Evolutionary conservation across 2,329 filamentous ascomycete genomes (phyloP).

Genomic region (Gliomastix tumulicola): DNA sequence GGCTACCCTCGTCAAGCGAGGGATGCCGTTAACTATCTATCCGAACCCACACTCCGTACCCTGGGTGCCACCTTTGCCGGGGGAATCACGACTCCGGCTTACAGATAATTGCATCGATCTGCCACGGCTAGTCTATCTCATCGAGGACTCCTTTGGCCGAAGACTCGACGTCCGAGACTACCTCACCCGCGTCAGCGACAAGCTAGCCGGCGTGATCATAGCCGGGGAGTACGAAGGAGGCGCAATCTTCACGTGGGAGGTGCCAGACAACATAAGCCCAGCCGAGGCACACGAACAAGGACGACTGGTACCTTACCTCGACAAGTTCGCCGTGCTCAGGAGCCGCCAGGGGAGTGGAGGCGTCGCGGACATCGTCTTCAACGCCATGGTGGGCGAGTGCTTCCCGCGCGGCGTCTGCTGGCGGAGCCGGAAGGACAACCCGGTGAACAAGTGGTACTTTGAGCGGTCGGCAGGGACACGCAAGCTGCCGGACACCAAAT

Average conservation of each 20-base stretch:
- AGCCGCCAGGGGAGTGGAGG: conserved; percentile 84
- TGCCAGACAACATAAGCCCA: conserved; percentile 52
- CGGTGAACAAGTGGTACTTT: conserved; percentile 99
- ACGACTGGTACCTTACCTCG: conserved; percentile 82
- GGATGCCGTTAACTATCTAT: conserved; percentile 81
- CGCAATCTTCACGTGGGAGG: conserved; percentile 92
- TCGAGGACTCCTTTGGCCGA: conserved; percentile 87
- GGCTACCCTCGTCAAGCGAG: conserved; percentile 83
- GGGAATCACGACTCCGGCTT: conserved; percentile 56
- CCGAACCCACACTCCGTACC: conserved; percentile 63
- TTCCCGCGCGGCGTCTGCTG: conserved; percentile 88
- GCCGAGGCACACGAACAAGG: conserved; percentile 46
- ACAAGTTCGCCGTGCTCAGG: conserved; percentile 93
- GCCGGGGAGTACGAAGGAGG: conserved; percentile 96
- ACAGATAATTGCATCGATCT: conserved; percentile 80
- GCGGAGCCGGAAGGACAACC: conserved; percentile 84
- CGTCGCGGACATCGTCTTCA: conserved; percentile 94
- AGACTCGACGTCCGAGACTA: conserved; percentile 81
- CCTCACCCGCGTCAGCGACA: conserved; percentile 69
- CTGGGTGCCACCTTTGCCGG: conserved; percentile 62
- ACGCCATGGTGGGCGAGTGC: conserved; percentile 84
- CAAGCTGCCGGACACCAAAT: conserved; percentile 75
- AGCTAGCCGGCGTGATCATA: conserved; percentile 85
- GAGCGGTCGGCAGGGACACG: conserved; percentile 78
- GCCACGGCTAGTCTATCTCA: conserved; percentile 73